Evolutionary conservation across 225 moss, liverwort and hornwort species (phyloP).

Genomic region (Climacium dendroides): DNA sequence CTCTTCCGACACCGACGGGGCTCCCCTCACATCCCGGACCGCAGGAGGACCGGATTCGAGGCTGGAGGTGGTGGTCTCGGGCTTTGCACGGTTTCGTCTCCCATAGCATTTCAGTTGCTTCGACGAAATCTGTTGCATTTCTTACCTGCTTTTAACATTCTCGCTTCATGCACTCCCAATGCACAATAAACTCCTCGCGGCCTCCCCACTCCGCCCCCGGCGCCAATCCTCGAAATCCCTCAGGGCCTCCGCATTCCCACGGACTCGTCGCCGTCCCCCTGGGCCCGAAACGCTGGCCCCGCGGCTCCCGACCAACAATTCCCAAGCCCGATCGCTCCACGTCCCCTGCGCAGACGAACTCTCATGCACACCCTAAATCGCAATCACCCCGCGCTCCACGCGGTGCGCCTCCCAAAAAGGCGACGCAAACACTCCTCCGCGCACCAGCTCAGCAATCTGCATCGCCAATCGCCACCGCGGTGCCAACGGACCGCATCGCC

Average conservation of each 20-base stretch:
- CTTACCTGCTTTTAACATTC: conserved; percentile 55
- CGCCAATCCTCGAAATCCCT: not conserved
- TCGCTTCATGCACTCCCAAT: conserved; percentile 45
- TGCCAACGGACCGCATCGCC: not conserved
- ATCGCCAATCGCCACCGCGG: not conserved
- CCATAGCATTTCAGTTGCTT: conserved; percentile 70
- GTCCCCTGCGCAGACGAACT: not conserved
- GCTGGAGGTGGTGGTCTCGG: conserved; percentile 15
- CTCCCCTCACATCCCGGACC: conserved; percentile 19
- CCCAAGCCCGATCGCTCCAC: not conserved
- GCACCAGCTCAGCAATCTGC: conserved; percentile 1
- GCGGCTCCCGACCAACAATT: not conserved
- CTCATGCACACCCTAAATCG: not conserved
- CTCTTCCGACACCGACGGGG: conserved; percentile 14
- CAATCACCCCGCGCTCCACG: not conserved
- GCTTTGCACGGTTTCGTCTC: conserved; percentile 49
- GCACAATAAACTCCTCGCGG: not conserved
- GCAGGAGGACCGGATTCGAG: conserved; percentile 4
- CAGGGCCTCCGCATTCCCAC: not conserved
- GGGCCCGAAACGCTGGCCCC: not conserved
- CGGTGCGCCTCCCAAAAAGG: not conserved
- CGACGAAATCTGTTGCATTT: conserved; percentile 62
- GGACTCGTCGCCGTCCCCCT: not conserved
- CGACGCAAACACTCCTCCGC: not conserved
- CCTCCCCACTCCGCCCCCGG: not conserved